Conservation (phyloP, 2,329 filamentous ascomycete species). For the Penicillium sp. region DNA sequence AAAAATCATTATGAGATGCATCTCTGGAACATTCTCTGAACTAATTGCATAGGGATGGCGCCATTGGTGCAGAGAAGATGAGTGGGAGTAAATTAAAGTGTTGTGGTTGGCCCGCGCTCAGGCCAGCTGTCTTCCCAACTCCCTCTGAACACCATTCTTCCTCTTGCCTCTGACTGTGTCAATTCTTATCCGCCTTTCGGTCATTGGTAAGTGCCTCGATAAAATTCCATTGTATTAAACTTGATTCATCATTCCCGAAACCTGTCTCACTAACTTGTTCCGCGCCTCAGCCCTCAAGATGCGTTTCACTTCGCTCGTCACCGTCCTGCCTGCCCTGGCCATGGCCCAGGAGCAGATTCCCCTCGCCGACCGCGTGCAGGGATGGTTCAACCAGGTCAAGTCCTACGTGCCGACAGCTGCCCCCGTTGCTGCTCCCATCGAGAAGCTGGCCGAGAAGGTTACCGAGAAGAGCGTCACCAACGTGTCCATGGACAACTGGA, state of each 20-base stretch:
- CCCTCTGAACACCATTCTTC: slow-evolving; percentile 11
- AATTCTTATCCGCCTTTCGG: slow-evolving; percentile 3
- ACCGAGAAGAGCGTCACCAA: slow-evolving; percentile 50
- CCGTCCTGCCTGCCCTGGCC: slow-evolving; percentile 50
- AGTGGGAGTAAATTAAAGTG: slow-evolving; percentile 1
- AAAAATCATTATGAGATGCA: not conserved
- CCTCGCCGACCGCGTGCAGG: slow-evolving; percentile 44
- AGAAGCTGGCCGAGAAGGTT: slow-evolving; percentile 49
- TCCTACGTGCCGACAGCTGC: slow-evolving; percentile 52
- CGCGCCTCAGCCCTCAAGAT: slow-evolving; percentile 39
- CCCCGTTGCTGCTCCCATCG: slow-evolving; percentile 31
- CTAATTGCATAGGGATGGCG: not conserved
- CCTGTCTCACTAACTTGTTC: slow-evolving; percentile 10
- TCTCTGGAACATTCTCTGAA: not conserved
- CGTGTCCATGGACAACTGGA: slow-evolving; percentile 58
- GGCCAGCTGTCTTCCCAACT: slow-evolving; percentile 31
- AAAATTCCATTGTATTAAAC: not conserved
- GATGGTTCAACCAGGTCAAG: slow-evolving; percentile 53
- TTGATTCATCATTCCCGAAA: not conserved
- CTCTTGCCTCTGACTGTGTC: slow-evolving; percentile 8
- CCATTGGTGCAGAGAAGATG: slow-evolving; percentile 1
- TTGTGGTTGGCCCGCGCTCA: slow-evolving; percentile 28
- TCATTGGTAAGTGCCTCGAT: slow-evolving; percentile 1
- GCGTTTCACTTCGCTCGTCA: slow-evolving; percentile 52
- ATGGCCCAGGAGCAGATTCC: slow-evolving; percentile 59